Evolutionary conservation across 805 yeast species (phyloP), one percentile per base, ranked within the genome.

Genomic region (Kazachstania psychrophila): DNA sequence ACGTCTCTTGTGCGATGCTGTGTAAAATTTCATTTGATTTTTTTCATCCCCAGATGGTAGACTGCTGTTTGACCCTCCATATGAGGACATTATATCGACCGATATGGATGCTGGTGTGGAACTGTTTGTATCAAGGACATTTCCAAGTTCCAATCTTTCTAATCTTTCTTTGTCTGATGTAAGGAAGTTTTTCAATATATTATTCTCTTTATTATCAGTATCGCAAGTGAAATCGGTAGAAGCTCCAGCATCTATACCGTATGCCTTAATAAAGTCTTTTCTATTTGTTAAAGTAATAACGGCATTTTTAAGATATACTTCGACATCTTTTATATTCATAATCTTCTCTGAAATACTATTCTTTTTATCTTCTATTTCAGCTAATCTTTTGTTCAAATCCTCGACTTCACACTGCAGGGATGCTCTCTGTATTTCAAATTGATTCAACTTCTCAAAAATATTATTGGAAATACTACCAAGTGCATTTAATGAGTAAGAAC

Each of bases 361-460:
- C 37, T 84, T 62, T 57, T 65, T 57, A 10, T 52, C 42, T 33
- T 70, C 68, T 26, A 79, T 49, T 44, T 64, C 65, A 23, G 64
- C 60, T 22, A 79, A 72, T 43, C 73, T 67, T 25, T 49, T 51
- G 50, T 79, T 83, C 25, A 80, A 65, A 40, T 78, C 86, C 33
- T 63, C 58, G 20, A 81, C 73, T 48, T 80, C 87, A 48, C 65
- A 66, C 2, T 82, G 68, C 0, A 82, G 74, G 28, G 78, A 54
- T n/a, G 75, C 73, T 51, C 79, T 77, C 34, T 80, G 70, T 18
- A 80, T 67, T 45, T 76, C 79, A 40, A 77, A 54, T 14, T 72
- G 55, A 37, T 74, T 78, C 44, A 78, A 56, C 39, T 64, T 66
- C 41, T 65, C 65, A 28, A 61, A 61, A 10, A 76, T 62, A 6